phyloP scores from a whole-genome alignment of 805 yeast genomes.

The Jamesozyma jinghongensis region DNA sequence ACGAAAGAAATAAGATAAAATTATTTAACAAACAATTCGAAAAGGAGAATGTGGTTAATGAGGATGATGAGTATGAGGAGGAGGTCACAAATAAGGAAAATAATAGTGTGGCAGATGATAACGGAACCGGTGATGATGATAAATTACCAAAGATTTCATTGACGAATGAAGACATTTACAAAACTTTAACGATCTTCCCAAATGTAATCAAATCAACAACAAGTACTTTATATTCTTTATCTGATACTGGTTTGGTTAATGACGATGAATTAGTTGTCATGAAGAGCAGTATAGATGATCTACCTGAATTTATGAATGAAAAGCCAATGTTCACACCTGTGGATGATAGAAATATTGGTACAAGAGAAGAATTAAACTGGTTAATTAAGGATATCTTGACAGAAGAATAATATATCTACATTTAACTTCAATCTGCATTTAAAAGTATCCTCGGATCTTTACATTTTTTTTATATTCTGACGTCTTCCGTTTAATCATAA shows the following conservation, averaged over 20 bases:
- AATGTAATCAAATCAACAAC: conserved; percentile 50
- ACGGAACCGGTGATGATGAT: conserved; percentile 9
- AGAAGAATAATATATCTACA: conserved; percentile 24
- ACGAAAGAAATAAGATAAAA: not conserved
- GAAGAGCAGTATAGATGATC: conserved; percentile 29
- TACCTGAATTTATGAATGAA: conserved; percentile 25
- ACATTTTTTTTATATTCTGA: conserved; percentile 1
- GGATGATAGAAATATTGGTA: conserved; percentile 39
- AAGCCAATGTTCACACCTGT: conserved; percentile 28
- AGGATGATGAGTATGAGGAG: not conserved
- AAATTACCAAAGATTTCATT: conserved; percentile 28
- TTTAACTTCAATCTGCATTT: too few species aligned
- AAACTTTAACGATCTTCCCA: conserved; percentile 56
- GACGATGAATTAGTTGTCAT: conserved; percentile 38
- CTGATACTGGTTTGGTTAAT: conserved; percentile 43
- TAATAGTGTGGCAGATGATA: not conserved
- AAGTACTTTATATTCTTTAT: conserved; percentile 47
- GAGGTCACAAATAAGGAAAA: conserved; percentile 3
- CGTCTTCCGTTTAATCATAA: not conserved
- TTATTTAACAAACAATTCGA: conserved; percentile 2
- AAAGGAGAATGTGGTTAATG: not conserved
- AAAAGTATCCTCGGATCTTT: not conserved
- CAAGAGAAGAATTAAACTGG: conserved; percentile 64
- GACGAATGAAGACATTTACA: conserved; percentile 58
- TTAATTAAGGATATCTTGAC: conserved; percentile 57